These are phyloP conservation scores for Flaveria floridana DNA, from an alignment of 140 eudicot genomes.

Conservation along the genomic window DNA sequence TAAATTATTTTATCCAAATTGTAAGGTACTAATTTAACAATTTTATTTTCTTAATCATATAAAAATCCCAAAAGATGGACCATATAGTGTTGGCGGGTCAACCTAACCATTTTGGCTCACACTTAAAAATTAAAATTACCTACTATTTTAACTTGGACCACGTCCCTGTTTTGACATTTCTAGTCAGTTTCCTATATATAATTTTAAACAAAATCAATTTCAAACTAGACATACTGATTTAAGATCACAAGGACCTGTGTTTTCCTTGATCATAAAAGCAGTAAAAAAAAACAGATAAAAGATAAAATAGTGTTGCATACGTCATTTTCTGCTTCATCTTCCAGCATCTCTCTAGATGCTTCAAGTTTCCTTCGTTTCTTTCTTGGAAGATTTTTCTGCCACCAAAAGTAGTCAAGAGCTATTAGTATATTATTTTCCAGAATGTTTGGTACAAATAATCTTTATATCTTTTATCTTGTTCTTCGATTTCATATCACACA, in stretches of 20 bases:
- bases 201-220: neutral
- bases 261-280: neutral
- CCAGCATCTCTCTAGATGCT: constrained; percentile 89
- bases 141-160: neutral
- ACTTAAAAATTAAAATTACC: neutral
- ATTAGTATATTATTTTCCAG: neutral
- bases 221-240: neutral
- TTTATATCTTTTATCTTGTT: neutral
- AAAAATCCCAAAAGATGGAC: neutral
- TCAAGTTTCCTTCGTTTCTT: constrained; percentile 88
- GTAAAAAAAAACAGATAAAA: neutral
- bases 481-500: neutral
- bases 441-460: neutral
- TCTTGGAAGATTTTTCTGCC: constrained; percentile 82
- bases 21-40: neutral
- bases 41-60: neutral
- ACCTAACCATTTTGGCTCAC: neutral
- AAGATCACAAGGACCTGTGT: neutral
- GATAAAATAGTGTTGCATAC: constrained; percentile 23
- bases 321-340: constrained; percentile 64
- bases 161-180: neutral
- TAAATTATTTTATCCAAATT: neutral
- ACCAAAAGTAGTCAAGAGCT: constrained; percentile 11
- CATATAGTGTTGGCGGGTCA: neutral
- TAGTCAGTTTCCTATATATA: neutral